Percentiles rank a stretch among this genome's conserved stretches.
phyloP scores from a whole-genome alignment of 805 yeast species.

The Sugiyamaella lignohabitans region DNA sequence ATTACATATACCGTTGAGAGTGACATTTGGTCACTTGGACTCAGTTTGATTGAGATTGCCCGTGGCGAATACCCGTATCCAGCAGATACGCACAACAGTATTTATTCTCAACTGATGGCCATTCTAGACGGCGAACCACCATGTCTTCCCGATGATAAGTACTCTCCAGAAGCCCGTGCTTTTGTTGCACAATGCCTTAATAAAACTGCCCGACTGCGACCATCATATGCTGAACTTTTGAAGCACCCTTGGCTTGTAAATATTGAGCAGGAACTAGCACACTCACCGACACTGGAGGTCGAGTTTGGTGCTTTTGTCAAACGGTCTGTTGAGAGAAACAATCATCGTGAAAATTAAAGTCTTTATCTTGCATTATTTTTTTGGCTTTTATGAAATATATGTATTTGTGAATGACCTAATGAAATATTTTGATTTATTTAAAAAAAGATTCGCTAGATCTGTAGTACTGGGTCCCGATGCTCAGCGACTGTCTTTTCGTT shows the following conservation, averaged over 20 bases:
- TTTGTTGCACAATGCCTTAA: slow-evolving; percentile 67
- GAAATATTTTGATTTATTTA: too few relatives aligned
- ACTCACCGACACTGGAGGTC: slow-evolving; percentile 27
- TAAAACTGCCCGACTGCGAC: slow-evolving; percentile 75
- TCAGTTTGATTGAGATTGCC: slow-evolving; percentile 85
- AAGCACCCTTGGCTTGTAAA: slow-evolving; percentile 77
- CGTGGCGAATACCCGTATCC: slow-evolving; percentile 95
- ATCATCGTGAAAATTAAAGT: background rate
- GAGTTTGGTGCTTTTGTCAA: slow-evolving; percentile 36
- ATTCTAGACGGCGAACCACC: slow-evolving; percentile 97
- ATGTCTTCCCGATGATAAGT: slow-evolving; percentile 54
- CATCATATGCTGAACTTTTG: slow-evolving; percentile 68
- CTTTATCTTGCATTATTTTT: too few relatives aligned
- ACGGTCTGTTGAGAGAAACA: background rate
- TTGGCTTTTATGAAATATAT: too few relatives aligned
- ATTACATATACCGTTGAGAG: slow-evolving; percentile 75
- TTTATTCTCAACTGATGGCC: slow-evolving; percentile 88
- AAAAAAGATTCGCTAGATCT: too few relatives aligned
- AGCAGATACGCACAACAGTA: slow-evolving; percentile 82
- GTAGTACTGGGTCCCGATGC: too few relatives aligned
- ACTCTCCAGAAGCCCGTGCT: slow-evolving; percentile 68
- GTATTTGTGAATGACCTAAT: too few relatives aligned
- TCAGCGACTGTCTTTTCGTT: too few relatives aligned
- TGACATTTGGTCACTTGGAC: slow-evolving; percentile 92
- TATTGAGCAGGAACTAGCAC: slow-evolving; percentile 32